Evolutionary conservation across 2,329 filamentous ascomycete species (phyloP).

Genomic region (Neonectria coccinea): DNA sequence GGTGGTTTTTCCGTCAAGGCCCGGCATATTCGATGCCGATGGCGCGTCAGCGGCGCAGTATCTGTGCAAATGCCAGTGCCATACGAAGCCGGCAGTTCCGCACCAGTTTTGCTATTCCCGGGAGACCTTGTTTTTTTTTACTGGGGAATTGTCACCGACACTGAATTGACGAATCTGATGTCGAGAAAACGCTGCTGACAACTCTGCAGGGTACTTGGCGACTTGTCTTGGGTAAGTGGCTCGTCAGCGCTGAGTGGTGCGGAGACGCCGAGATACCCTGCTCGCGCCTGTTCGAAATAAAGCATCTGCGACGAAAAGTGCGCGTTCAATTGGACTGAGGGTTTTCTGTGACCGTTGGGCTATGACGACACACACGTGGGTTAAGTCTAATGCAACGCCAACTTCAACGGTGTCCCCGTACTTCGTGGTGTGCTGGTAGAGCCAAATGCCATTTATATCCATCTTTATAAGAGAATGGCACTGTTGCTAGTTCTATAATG

Average conservation of each 20-base stretch:
- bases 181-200: neutral
- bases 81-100: conserved; percentile 1
- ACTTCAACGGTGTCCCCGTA: too few relatives aligned
- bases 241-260: neutral
- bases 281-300: neutral
- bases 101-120: neutral
- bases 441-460: too few relatives aligned
- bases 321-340: neutral
- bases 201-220: neutral
- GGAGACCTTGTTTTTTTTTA: neutral
- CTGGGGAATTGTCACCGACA: neutral
- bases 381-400: neutral
- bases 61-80: neutral
- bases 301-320: neutral
- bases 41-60: neutral
- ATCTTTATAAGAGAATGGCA: too few relatives aligned
- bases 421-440: too few relatives aligned
- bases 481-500: too few relatives aligned
- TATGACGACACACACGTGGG: neutral
- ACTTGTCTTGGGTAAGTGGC: neutral
- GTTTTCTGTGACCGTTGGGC: neutral
- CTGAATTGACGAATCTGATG: neutral
- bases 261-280: neutral
- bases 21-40: neutral
- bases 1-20: neutral